These are phyloP conservation scores for Yamadazyma insecticola DNA, from an alignment of 805 yeast genomes.

Conservation along the genomic window DNA sequence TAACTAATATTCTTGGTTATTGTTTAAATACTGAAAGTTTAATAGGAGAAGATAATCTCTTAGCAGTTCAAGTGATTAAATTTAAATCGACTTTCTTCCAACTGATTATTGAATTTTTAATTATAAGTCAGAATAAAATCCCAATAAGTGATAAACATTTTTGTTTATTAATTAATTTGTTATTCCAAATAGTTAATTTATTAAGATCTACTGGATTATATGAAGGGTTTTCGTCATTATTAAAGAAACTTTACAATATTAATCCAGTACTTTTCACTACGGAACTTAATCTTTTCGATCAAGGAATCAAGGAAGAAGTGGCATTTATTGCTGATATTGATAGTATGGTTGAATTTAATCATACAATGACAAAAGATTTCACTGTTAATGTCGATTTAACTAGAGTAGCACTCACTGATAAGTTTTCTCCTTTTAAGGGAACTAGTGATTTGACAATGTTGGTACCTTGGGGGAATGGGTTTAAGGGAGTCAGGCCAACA, in stretches of 20 bases:
- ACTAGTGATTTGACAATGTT: constrained; percentile 9
- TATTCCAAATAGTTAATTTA: constrained; percentile 29
- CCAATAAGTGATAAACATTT: constrained; percentile 32
- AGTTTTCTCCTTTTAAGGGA: constrained; percentile 3
- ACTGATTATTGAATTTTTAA: constrained; percentile 24
- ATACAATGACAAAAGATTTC: constrained; percentile 11
- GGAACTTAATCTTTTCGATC: constrained; percentile 19
- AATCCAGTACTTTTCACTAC: constrained; percentile 23
- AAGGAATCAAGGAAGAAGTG: constrained; percentile 25
- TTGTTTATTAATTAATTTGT: constrained; percentile 17
- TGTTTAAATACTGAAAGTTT: constrained; percentile 25
- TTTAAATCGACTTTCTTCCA: constrained; percentile 24
- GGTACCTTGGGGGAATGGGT: constrained; percentile 5
- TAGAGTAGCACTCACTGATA: constrained; percentile 18
- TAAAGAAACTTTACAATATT: constrained; percentile 23
- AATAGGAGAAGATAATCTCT: constrained; percentile 23
- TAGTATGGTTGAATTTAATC: constrained; percentile 10
- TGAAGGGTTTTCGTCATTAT: constrained; percentile 17
- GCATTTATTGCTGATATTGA: constrained; percentile 31
- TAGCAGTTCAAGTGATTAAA: constrained; percentile 34
- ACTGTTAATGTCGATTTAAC: constrained; percentile 24
- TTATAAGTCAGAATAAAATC: constrained; percentile 20
- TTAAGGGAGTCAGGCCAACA: neutral
- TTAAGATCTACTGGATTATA: constrained; percentile 26
- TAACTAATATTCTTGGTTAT: constrained; percentile 22